These are phyloP conservation scores for Kodamaea neixiangensis DNA, from an alignment of 805 yeast genomes.

Conservation along the genomic window DNA sequence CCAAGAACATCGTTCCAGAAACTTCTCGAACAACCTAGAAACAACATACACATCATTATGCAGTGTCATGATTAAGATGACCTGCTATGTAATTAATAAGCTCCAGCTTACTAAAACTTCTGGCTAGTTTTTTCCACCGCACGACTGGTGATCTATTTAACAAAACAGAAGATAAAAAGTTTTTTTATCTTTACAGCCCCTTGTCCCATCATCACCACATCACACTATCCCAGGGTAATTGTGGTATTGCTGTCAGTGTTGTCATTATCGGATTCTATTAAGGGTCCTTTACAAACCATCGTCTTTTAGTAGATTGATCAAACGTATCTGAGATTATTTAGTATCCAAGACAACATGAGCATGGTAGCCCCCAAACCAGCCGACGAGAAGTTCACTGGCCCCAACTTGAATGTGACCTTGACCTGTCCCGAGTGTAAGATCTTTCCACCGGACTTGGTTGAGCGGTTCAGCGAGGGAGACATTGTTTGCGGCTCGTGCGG, in stretches of 20 bases:
- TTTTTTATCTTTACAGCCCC: slow-evolving; percentile 1
- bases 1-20: too few relatives aligned
- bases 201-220: slow-evolving; percentile 1
- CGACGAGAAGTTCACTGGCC: slow-evolving; percentile 53
- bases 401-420: slow-evolving; percentile 82
- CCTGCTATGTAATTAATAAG: background rate
- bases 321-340: background rate
- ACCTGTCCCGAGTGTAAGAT: slow-evolving; percentile 96
- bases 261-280: background rate
- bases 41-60: too few relatives aligned
- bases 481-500: slow-evolving; percentile 99
- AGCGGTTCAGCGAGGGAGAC: slow-evolving; percentile 95
- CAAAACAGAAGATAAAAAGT: background rate
- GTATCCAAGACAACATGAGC: slow-evolving; percentile 5
- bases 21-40: background rate
- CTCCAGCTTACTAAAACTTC: background rate
- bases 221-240: background rate
- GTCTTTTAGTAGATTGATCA: slow-evolving; percentile 1
- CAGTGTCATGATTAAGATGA: too few relatives aligned
- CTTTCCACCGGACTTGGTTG: slow-evolving; percentile 92
- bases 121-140: background rate
- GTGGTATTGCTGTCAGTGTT: slow-evolving; percentile 5
- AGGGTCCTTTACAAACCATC: background rate
- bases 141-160: background rate
- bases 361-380: slow-evolving; percentile 9